Conservation (phyloP, 2,329 filamentous ascomycete species). For the Teratosphaeria nubilosa region DNA sequence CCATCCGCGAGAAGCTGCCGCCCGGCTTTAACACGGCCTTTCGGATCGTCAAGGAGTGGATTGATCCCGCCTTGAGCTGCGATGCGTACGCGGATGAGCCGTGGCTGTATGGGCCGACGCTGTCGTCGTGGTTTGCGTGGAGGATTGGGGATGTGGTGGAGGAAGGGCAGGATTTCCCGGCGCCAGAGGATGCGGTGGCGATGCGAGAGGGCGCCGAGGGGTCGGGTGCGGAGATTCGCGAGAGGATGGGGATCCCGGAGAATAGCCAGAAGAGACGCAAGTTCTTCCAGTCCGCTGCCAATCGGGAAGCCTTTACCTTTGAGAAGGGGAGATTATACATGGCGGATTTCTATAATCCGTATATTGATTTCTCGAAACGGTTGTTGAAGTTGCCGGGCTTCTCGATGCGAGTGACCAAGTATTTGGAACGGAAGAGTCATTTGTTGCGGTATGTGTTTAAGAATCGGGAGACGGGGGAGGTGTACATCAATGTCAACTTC, state of each 20-base stretch:
- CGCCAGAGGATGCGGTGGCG: slow-evolving; percentile 17
- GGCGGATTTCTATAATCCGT: slow-evolving; percentile 40
- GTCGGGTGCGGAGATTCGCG: slow-evolving; percentile 23
- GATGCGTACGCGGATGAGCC: slow-evolving; percentile 82
- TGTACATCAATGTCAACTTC: slow-evolving; percentile 37
- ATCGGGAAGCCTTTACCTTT: slow-evolving; percentile 31
- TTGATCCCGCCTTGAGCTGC: slow-evolving; percentile 81
- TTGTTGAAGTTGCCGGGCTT: slow-evolving; percentile 36
- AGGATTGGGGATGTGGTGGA: slow-evolving; percentile 19
- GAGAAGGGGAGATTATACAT: slow-evolving; percentile 35
- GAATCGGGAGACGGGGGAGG: slow-evolving; percentile 30
- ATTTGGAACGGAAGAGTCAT: slow-evolving; percentile 40
- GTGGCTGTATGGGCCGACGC: slow-evolving; percentile 68
- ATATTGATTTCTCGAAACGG: slow-evolving; percentile 39
- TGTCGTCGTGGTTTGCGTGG: slow-evolving; percentile 25
- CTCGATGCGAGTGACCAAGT: slow-evolving; percentile 34
- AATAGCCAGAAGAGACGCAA: slow-evolving; percentile 36
- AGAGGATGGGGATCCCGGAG: slow-evolving; percentile 25
- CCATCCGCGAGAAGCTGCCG: slow-evolving; percentile 73
- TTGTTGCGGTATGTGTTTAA: slow-evolving; percentile 37
- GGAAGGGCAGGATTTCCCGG: slow-evolving; percentile 14
- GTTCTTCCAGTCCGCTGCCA: slow-evolving; percentile 28
- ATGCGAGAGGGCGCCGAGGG: slow-evolving; percentile 34
- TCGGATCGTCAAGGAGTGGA: slow-evolving; percentile 75
- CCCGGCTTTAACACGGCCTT: slow-evolving; percentile 79